Base-by-base conservation (phyloP, 2,329 filamentous ascomycete species). In the Fusarium caatingaense region DNA sequence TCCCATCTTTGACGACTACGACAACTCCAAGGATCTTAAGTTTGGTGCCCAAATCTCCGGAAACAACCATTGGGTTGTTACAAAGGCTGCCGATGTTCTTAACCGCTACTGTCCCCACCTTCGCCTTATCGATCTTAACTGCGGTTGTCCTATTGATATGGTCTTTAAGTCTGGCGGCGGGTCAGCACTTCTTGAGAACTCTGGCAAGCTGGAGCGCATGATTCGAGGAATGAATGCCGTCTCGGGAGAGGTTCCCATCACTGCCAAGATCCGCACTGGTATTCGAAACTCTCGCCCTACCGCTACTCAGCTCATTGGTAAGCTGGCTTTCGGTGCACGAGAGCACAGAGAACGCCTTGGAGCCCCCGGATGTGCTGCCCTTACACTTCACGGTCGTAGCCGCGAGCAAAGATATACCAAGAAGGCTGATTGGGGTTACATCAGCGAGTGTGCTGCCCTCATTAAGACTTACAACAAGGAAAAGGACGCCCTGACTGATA, bases 221-320 rank as follows among this genome's bases (percentile, higher is more conserved):
- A 86, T 99, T 45, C 89, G 94, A 68, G 96, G 96, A 73, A 99
- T 99, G 96, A 98, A 97, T 77, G 88, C 90, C 44, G 93, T 98
- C 13, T 97, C 94, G 6, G 91, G 92, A 45, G 92, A 97, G 74
- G 90, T 97, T 27, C 96, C 96, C 23, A 93, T 99, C 75, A 97
- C 94, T 1, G 92, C 93, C 74, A 99, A 99, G 84, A 94, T 99
- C 74, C 90, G 96, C 64, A 98, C 92, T 83, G 96, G 96, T 48
- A 94, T 96, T 27, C 91, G 89, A 74, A 93, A 94, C 78, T 90
- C 88, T 72, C 86, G 88, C 54, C 93, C 93, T 0, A 97, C 89
- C 1, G 95, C 95, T 0, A 85, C 91, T 48, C 94, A 93, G 77
- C 86, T 97, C 30, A 90, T 95, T 62, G 91, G 95, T 76, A 90